Percentiles rank a stretch among this genome's conserved stretches.
These are phyloP conservation scores for Termitomyces sp. DNA, from an alignment of 768 basidiomycete genomes.

Conservation along the genomic window DNA sequence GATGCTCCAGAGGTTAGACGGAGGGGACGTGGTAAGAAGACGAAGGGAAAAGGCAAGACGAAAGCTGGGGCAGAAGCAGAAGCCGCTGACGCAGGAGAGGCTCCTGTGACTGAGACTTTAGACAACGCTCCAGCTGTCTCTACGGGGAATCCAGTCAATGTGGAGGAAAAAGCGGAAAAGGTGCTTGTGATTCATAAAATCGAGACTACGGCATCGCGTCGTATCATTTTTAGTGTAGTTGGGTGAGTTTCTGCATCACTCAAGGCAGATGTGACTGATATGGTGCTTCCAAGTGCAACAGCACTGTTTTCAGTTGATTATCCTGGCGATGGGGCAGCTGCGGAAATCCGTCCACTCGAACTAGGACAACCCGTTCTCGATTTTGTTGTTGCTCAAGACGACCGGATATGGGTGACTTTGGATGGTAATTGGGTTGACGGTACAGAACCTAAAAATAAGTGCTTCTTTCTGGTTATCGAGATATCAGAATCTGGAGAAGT, in stretches of 20 bases:
- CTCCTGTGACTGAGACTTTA: not conserved
- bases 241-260: constrained; percentile 46
- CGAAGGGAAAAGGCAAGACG: constrained; percentile 20
- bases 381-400: constrained; percentile 12
- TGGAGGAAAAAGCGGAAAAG: constrained; percentile 20
- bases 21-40: constrained; percentile 17
- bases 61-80: constrained; percentile 18
- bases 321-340: constrained; percentile 14
- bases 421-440: constrained; percentile 19
- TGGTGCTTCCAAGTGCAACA: constrained; percentile 47
- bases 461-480: constrained; percentile 18
- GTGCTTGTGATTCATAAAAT: constrained; percentile 59
- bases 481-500: constrained; percentile 34
- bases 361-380: constrained; percentile 19
- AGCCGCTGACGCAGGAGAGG: not conserved
- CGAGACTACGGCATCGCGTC: constrained; percentile 33
- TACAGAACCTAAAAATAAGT: not conserved
- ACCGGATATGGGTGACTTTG: constrained; percentile 16
- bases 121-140: not conserved
- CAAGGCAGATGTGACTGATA: not conserved
- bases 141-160: not conserved
- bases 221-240: constrained; percentile 62
- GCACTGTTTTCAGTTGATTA: constrained; percentile 52
- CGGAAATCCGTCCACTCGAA: constrained; percentile 14
- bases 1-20: constrained; percentile 17